phyloP scores from a whole-genome alignment of 495 filamentous ascomycete genomes.

The Neurospora sp. region DNA sequence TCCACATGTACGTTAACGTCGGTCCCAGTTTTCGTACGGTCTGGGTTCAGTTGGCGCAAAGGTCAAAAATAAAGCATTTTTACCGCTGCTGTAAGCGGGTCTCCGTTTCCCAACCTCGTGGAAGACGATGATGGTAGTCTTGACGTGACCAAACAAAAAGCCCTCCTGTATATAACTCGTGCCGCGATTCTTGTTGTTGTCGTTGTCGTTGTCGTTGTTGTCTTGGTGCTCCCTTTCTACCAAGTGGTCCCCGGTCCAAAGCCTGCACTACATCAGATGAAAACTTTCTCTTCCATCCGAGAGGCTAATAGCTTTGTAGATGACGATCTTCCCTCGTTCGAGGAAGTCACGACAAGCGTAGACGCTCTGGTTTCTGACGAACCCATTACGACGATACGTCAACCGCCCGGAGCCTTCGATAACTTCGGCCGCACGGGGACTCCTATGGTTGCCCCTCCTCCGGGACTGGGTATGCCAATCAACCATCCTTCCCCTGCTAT shows the following conservation, averaged over 20 bases:
- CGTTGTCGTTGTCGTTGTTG: conserved; percentile 9
- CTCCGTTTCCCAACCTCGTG: conserved; percentile 28
- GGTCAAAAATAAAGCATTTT: conserved; percentile 45
- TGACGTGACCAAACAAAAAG: conserved; percentile 32
- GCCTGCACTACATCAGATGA: conserved; percentile 9
- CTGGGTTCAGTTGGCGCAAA: conserved; percentile 27
- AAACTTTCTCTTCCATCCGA: conserved; percentile 17
- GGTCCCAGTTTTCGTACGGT: conserved; percentile 34
- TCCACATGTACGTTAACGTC: conserved; percentile 69
- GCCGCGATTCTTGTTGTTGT: conserved; percentile 1
- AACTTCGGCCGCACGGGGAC: conserved; percentile 42
- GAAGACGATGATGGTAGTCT: conserved; percentile 47
- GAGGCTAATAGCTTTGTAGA: conserved; percentile 35
- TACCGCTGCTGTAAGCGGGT: conserved; percentile 28
- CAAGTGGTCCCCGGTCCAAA: conserved; percentile 14
- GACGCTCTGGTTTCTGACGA: conserved; percentile 48
- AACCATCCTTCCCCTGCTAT: conserved; percentile 37
- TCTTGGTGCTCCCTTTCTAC: conserved; percentile 5
- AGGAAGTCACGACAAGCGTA: conserved; percentile 43
- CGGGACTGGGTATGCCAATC: conserved; percentile 52
- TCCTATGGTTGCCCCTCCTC: conserved; percentile 45
- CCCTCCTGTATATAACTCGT: conserved; percentile 26
- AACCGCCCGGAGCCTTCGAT: conserved; percentile 30
- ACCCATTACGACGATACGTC: conserved; percentile 17
- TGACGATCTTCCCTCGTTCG: conserved; percentile 38